Evolutionary conservation across 208 protist genomes (phyloP), one percentile per base, ranked within the genome.

Genomic region (Strigomonas oncopelti): DNA sequence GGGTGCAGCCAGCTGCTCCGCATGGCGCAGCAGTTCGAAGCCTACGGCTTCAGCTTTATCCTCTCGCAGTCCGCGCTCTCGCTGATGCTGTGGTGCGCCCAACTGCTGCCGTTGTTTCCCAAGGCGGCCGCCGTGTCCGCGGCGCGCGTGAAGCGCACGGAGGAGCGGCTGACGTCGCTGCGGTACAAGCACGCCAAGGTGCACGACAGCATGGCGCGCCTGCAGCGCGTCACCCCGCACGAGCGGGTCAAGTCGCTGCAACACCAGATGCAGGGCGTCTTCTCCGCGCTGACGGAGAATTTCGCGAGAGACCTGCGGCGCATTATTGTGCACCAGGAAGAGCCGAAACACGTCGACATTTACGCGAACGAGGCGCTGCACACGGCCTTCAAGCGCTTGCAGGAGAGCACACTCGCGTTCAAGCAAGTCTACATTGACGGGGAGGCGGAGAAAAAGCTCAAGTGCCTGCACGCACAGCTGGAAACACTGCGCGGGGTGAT

Each of bases 31-130:
- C 22, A 53, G 46, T 90, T 94, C 45, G 80, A 94, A 71, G 67
- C 71, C 55, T 71, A 75, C 60, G 59, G 80, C 20, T 14, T 60
- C 9, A 57, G 36, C 2, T 74, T 84, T 38, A 62, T 77, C 25
- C 38, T 82, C 11, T 75, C 76, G 0, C 60, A 77, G 24, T 48
- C 65, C 11, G 79, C 79, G 16, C 46, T 88, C 27, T 81, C 74
- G 28, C 54, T 94, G 29, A 78, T 83, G 65, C 56, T 80, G 61
- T 94, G 85, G 84, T 74, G 77, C 16, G 72, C 62, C 31, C 85
- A 94, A 69, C 59, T 94, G 3, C 16, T 34, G 16, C 58, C 68
- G 31, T 24, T 78, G 54, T 61, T 94, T 42, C 79, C 70, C 22
- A 24, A 63, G 31, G 71, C 61, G 7, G 61, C 38, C 16, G 60